phyloP scores from a whole-genome alignment of 768 basidiomycete species.

The Suillus subalutaceus region DNA sequence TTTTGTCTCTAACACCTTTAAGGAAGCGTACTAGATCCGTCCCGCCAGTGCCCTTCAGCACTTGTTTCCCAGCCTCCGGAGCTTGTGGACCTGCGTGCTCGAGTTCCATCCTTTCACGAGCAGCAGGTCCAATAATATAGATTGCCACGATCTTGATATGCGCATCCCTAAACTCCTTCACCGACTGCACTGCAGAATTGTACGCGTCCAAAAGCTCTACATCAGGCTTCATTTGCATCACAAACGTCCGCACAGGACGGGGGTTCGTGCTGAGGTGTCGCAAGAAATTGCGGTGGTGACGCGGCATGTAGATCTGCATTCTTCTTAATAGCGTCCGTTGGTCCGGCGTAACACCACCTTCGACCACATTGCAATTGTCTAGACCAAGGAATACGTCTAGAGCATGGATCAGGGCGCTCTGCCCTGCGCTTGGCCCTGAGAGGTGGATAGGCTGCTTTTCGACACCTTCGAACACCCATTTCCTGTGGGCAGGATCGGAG shows the following conservation, averaged over 20 bases:
- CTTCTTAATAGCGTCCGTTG: conserved; percentile 57
- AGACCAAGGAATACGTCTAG: conserved; percentile 75
- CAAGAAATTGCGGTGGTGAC: conserved; percentile 78
- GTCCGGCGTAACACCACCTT: conserved; percentile 16
- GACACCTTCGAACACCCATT: conserved; percentile 66
- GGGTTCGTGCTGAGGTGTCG: conserved; percentile 63
- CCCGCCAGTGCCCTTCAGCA: conserved; percentile 76
- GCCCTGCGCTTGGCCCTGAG: conserved; percentile 82
- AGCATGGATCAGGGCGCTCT: conserved; percentile 76
- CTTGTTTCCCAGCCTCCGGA: conserved; percentile 20
- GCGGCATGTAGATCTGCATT: conserved; percentile 85
- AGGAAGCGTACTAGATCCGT: conserved; percentile 78
- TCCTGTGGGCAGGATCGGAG: conserved; percentile 44
- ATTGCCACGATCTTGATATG: conserved; percentile 76
- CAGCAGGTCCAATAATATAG: conserved; percentile 77
- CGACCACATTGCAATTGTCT: conserved; percentile 43
- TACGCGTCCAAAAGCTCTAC: conserved; percentile 53
- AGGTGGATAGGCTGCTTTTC: conserved; percentile 56
- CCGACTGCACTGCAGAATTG: conserved; percentile 61
- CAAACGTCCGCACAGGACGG: conserved; percentile 61
- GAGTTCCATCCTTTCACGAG: conserved; percentile 19
- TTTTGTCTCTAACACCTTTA: conserved; percentile 71
- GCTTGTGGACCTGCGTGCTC: conserved; percentile 12
- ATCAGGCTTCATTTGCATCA: conserved; percentile 30
- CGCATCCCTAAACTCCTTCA: conserved; percentile 75